Percentiles rank a stretch among this genome's conserved stretches.
Conservation (phyloP, 352 stramenopile species). For the Phytophthora lateralis region DNA sequence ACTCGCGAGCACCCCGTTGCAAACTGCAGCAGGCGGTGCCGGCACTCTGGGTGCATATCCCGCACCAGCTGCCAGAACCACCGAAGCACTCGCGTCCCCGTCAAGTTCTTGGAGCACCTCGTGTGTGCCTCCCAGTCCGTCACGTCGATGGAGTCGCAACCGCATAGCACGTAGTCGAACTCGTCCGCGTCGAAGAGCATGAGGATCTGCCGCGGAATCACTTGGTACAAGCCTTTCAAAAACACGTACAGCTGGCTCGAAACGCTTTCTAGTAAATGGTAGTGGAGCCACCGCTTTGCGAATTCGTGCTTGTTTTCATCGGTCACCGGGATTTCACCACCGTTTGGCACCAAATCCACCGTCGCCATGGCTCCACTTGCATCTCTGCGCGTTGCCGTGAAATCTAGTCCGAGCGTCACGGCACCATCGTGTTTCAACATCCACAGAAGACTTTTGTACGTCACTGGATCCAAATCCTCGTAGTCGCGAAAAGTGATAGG, state of each 20-base stretch:
- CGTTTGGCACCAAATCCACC: constrained; percentile 52
- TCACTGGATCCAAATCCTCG: constrained; percentile 45
- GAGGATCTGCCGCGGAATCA: constrained; percentile 90
- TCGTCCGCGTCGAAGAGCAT: constrained; percentile 96
- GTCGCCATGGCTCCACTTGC: constrained; percentile 17
- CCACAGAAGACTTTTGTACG: constrained; percentile 57
- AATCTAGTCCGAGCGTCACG: constrained; percentile 46
- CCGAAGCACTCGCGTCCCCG: constrained; percentile 34
- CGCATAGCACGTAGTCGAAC: constrained; percentile 94
- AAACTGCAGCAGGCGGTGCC: constrained; percentile 66
- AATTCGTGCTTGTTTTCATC: constrained; percentile 93
- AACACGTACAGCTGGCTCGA: constrained; percentile 77
- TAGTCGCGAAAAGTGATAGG: constrained; percentile 50
- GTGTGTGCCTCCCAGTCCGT: constrained; percentile 93
- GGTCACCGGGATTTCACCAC: constrained; percentile 74
- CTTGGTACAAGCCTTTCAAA: constrained; percentile 93
- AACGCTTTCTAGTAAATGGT: constrained; percentile 90
- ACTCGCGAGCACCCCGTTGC: constrained; percentile 69
- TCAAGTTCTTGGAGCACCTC: constrained; percentile 43
- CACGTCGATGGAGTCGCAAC: constrained; percentile 93
- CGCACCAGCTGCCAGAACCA: constrained; percentile 85
- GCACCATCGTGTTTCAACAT: constrained; percentile 50
- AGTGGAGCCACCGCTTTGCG: constrained; percentile 86
- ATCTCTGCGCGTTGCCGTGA: constrained; percentile 34
- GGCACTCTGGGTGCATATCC: constrained; percentile 61